A percentile compares a stretch with the other conserved stretches of the same genome.
These are phyloP conservation scores for Phytophthora constricta DNA, from an alignment of 352 stramenopile genomes.

Conservation along the genomic window DNA sequence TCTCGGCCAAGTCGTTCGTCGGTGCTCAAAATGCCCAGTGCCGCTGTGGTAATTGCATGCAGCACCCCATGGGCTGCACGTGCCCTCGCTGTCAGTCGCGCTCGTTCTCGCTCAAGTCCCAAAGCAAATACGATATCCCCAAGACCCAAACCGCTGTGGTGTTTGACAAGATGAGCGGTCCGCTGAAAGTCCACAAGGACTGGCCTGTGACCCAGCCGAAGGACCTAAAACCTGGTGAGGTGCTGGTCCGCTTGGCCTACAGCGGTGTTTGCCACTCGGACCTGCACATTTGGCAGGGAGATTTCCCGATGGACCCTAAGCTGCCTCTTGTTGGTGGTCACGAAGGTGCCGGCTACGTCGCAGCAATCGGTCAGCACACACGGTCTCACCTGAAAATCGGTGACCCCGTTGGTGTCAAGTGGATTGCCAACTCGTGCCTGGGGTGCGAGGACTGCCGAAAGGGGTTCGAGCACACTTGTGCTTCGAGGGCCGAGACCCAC, in stretches of 20 bases:
- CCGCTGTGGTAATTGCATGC: constrained; percentile 31
- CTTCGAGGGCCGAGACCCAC: constrained; percentile 26
- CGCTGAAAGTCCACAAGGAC: constrained; percentile 50
- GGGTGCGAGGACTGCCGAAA: constrained; percentile 58
- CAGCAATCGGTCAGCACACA: constrained; percentile 53
- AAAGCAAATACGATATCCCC: constrained; percentile 49
- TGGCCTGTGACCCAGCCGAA: constrained; percentile 51
- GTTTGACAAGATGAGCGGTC: constrained; percentile 47
- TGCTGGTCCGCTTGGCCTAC: constrained; percentile 59
- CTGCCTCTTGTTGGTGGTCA: constrained; percentile 58
- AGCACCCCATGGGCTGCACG: constrained; percentile 26
- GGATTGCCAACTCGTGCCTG: constrained; percentile 50
- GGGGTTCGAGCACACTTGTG: constrained; percentile 45
- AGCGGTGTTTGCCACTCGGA: constrained; percentile 59
- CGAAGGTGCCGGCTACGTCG: constrained; percentile 59
- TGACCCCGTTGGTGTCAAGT: constrained; percentile 55
- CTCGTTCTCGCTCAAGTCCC: constrained; percentile 49
- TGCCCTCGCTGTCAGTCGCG: constrained; percentile 29
- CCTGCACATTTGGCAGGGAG: constrained; percentile 49
- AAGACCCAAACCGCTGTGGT: constrained; percentile 56
- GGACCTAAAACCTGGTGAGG: constrained; percentile 49
- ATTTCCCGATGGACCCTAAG: constrained; percentile 38
- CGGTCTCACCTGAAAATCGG: constrained; percentile 49
- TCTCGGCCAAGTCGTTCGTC: constrained; percentile 23
- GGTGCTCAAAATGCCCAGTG: constrained; percentile 22